Evolutionary conservation across 2,329 filamentous ascomycete species (phyloP).

Genomic region (Dothiorella sarmentorum): DNA sequence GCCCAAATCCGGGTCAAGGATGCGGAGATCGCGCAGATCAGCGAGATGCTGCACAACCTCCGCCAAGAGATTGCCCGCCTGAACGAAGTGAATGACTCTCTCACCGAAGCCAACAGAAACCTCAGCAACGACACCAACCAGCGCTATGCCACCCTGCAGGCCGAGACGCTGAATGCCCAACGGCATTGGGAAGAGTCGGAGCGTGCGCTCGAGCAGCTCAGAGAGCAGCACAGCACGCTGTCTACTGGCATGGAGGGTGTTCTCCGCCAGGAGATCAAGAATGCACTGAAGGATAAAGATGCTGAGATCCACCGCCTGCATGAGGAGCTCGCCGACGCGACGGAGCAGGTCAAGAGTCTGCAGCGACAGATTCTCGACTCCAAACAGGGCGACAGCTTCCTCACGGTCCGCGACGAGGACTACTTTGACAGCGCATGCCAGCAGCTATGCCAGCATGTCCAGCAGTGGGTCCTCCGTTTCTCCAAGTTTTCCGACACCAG

Average conservation of each 20-base stretch:
- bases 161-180: constrained; percentile 56
- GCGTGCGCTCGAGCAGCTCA: constrained; percentile 67
- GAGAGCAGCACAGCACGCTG: constrained; percentile 59
- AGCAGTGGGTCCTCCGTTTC: constrained; percentile 97
- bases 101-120: constrained; percentile 73
- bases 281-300: constrained; percentile 75
- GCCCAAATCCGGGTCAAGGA: constrained; percentile 76
- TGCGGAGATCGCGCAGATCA: constrained; percentile 78
- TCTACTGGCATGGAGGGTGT: constrained; percentile 61
- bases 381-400: constrained; percentile 66
- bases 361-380: constrained; percentile 58
- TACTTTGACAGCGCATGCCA: constrained; percentile 94
- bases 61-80: constrained; percentile 78
- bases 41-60: constrained; percentile 72
- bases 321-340: constrained; percentile 70
- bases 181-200: constrained; percentile 57
- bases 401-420: constrained; percentile 80
- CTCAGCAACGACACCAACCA: constrained; percentile 73
- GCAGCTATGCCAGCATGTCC: constrained; percentile 89
- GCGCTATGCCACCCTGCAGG: constrained; percentile 64
- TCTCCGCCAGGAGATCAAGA: constrained; percentile 59
- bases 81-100: constrained; percentile 75
- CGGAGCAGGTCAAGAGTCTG: constrained; percentile 57
- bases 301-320: constrained; percentile 76
- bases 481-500: constrained; percentile 96